Evolutionary conservation across 352 stramenopile genomes (phyloP), one percentile per base, ranked within the genome.

Genomic region (Phytophthora sansomeana): DNA sequence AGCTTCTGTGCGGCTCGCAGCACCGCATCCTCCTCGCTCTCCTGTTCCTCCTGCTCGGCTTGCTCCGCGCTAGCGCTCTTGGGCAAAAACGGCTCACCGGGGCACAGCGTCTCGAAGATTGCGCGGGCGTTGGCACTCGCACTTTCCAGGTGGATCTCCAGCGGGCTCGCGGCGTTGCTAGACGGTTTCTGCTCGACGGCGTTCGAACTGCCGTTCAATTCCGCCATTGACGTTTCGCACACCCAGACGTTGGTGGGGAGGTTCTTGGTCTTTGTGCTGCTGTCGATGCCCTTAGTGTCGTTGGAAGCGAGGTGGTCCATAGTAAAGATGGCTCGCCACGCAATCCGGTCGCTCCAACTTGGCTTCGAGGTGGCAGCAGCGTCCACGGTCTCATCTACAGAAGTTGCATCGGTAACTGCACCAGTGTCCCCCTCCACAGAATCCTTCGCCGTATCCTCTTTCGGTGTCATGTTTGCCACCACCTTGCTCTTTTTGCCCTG

Each of bases 141-240:
- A 35, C 73, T 88, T 51, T 91, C 85, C 7, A 92, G 59, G 11
- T 89, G 80, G 17, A 89, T 81, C 36, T 91, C 83, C 7, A 91
- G 63, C 19, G 78, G 69, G 29, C 76, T 74, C 6, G 73, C 14
- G 17, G n/a, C 17, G 54, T 58, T 41, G 32, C 28, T 33, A 32
- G 51, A 38, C 29, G 17, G 24, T n/a, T 67, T 53, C 16, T 55
- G 8, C 2, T 43, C 39, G 13, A 21, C 46, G 4, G 4, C 28
- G 21, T 4, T 3, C 21, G 21, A 24, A 24, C 21, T 24, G 21
- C 21, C 16, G 7, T 48, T 38, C 24, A n/a, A 28, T 33, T 28
- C 48, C 26, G 57, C 21, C 43, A 67, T 64, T 10, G 69, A 49
- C 11, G 78, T 87, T 73, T 88, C 78, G 19, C 72, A 87, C 39